phyloP scores from a whole-genome alignment of 2,329 filamentous ascomycete genomes.

The Scorias spongiosa region DNA sequence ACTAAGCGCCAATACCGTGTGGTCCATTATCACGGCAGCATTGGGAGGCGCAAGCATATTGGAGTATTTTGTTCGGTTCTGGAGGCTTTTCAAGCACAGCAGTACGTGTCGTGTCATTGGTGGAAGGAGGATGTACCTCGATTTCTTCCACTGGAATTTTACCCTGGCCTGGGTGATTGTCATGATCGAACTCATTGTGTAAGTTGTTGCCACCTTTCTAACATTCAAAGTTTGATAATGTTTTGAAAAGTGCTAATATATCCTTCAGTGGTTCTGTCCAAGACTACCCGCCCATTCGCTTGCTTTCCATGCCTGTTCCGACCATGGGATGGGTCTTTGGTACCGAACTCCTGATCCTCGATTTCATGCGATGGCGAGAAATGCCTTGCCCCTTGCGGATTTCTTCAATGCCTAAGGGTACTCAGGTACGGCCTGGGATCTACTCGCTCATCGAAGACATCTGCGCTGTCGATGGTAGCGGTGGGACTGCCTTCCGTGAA shows the following conservation, averaged over 20 bases:
- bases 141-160: slow-evolving; percentile 45
- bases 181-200: slow-evolving; percentile 42
- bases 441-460: slow-evolving; percentile 41
- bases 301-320: slow-evolving; percentile 37
- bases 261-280: slow-evolving; percentile 28
- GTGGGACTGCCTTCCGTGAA: slow-evolving; percentile 37
- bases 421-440: slow-evolving; percentile 37
- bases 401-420: slow-evolving; percentile 35
- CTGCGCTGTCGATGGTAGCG: slow-evolving; percentile 37
- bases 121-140: slow-evolving; percentile 30
- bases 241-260: too few relatives aligned
- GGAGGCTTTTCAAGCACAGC: slow-evolving; percentile 34
- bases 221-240: too few relatives aligned
- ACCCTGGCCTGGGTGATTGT: slow-evolving; percentile 39
- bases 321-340: slow-evolving; percentile 39
- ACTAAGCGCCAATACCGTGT: slow-evolving; percentile 35
- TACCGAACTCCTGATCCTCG: slow-evolving; percentile 35
- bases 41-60: slow-evolving; percentile 39
- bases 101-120: slow-evolving; percentile 39
- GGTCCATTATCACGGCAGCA: slow-evolving; percentile 39
- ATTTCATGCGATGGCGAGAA: slow-evolving; percentile 30
- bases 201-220: slow-evolving; percentile 7
- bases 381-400: slow-evolving; percentile 35
- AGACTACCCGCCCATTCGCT: slow-evolving; percentile 33
- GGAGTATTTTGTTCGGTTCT: slow-evolving; percentile 37